Evolutionary conservation across 176 grass and related monocot genomes (phyloP).

Genomic region (Ensete glaucum): DNA sequence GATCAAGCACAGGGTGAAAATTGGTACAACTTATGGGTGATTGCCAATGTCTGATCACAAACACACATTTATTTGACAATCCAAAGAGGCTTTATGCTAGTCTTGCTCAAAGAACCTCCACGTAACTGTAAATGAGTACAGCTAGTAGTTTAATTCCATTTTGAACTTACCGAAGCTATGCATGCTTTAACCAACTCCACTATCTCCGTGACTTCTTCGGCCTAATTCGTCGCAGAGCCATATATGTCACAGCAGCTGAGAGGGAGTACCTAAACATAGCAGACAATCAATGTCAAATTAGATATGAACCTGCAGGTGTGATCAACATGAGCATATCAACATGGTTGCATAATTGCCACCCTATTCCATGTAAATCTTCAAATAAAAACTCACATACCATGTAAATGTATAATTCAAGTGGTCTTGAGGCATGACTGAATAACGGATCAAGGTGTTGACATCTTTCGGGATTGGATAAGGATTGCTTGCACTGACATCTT

Average conservation of each 20-base stretch:
- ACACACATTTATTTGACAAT: too few relatives aligned
- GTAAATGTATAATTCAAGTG: conserved; percentile 83
- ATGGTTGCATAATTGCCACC: background rate
- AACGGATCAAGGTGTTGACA: conserved; percentile 64
- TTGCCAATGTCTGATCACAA: too few relatives aligned
- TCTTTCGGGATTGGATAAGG: conserved; percentile 96
- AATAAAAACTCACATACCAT: conserved; percentile 37
- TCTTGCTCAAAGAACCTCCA: too few relatives aligned
- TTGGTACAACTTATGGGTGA: too few relatives aligned
- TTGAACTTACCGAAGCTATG: background rate
- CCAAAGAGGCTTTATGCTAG: too few relatives aligned
- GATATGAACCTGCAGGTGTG: background rate
- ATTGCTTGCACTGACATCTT: conserved; percentile 55
- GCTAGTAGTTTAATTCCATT: too few relatives aligned
- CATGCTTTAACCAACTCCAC: background rate
- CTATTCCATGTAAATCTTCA: background rate
- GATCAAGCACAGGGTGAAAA: too few relatives aligned
- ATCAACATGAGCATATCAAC: background rate
- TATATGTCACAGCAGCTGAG: conserved; percentile 81
- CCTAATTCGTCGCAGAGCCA: conserved; percentile 67
- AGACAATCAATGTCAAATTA: conserved; percentile 8
- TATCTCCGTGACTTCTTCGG: conserved; percentile 42
- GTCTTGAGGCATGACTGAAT: conserved; percentile 87
- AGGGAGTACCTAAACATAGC: conserved; percentile 74
- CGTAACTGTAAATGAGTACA: too few relatives aligned